phyloP scores from a whole-genome alignment of 202 grass and related monocot genomes.

The Sporobolus alterniflorus region DNA sequence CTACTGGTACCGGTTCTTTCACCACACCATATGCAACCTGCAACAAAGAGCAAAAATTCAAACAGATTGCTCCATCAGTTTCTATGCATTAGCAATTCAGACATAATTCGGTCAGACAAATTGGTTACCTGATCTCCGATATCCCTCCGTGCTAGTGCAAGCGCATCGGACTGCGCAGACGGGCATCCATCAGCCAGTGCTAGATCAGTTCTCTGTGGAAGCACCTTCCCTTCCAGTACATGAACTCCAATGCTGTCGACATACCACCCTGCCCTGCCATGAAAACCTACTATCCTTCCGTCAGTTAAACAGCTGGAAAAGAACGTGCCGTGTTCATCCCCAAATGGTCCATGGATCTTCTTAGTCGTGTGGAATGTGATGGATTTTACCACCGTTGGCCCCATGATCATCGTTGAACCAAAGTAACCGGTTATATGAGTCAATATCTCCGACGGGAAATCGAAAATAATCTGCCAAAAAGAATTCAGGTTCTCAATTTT shows the following conservation, averaged over 20 bases:
- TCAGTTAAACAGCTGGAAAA: conserved; percentile 81
- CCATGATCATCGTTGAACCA: conserved; percentile 77
- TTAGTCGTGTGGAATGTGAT: conserved; percentile 92
- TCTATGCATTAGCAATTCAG: not conserved
- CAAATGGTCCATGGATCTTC: conserved; percentile 77
- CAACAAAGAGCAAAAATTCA: not conserved
- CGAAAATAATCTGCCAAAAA: conserved; percentile 62
- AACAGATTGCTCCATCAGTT: conserved; percentile 1
- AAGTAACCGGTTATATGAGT: conserved; percentile 90
- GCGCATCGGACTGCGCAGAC: conserved; percentile 40
- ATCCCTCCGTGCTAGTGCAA: conserved; percentile 43
- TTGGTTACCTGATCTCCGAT: conserved; percentile 68
- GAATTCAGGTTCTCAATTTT: not conserved
- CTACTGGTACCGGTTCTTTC: conserved; percentile 74
- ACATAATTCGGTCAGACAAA: not conserved
- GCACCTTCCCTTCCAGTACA: conserved; percentile 80
- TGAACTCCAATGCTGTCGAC: conserved; percentile 89
- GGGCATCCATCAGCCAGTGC: conserved; percentile 18
- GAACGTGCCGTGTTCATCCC: conserved; percentile 84
- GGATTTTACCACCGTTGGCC: conserved; percentile 74
- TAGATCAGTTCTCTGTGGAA: conserved; percentile 33
- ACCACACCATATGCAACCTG: conserved; percentile 72
- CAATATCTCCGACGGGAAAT: conserved; percentile 85
- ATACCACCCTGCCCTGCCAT: conserved; percentile 81
- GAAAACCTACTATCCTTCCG: conserved; percentile 78